A percentile compares a stretch with the other conserved stretches of the same genome.
These are phyloP conservation scores for Guyanaporus albipodus DNA, from an alignment of 768 basidiomycete species.

Conservation along the genomic window DNA sequence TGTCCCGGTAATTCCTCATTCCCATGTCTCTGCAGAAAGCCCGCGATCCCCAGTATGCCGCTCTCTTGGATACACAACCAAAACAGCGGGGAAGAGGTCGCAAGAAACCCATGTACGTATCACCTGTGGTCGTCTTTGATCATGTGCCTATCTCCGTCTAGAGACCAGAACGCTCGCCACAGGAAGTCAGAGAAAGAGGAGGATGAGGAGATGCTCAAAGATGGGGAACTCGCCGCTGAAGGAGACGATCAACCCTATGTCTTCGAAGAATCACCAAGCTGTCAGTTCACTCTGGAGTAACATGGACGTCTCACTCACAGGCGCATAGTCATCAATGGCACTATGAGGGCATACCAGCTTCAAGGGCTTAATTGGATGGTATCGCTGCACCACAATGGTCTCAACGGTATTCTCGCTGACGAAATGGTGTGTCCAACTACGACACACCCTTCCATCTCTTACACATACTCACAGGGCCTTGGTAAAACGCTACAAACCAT, in stretches of 20 bases:
- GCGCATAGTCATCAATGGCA: slow-evolving; percentile 73
- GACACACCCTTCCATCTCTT: not conserved
- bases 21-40: slow-evolving; percentile 50
- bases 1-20: not conserved
- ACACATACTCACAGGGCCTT: slow-evolving; percentile 60
- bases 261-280: slow-evolving; percentile 91
- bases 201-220: slow-evolving; percentile 91
- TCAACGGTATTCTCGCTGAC: slow-evolving; percentile 96
- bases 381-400: slow-evolving; percentile 89
- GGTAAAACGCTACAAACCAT: slow-evolving; percentile 99
- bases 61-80: slow-evolving; percentile 80
- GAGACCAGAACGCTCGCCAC: slow-evolving; percentile 76
- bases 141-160: slow-evolving; percentile 29
- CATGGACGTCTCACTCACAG: slow-evolving; percentile 3
- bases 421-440: slow-evolving; percentile 64
- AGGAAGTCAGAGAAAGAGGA: slow-evolving; percentile 98
- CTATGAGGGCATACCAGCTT: slow-evolving; percentile 91
- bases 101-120: slow-evolving; percentile 70
- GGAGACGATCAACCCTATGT: slow-evolving; percentile 90
- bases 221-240: slow-evolving; percentile 72
- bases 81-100: slow-evolving; percentile 82
- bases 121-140: not conserved
- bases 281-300: slow-evolving; percentile 38
- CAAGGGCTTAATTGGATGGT: slow-evolving; percentile 99
- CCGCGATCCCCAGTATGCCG: slow-evolving; percentile 91